Conservation (phyloP, 768 basidiomycete species). For the Postia placenta region DNA sequence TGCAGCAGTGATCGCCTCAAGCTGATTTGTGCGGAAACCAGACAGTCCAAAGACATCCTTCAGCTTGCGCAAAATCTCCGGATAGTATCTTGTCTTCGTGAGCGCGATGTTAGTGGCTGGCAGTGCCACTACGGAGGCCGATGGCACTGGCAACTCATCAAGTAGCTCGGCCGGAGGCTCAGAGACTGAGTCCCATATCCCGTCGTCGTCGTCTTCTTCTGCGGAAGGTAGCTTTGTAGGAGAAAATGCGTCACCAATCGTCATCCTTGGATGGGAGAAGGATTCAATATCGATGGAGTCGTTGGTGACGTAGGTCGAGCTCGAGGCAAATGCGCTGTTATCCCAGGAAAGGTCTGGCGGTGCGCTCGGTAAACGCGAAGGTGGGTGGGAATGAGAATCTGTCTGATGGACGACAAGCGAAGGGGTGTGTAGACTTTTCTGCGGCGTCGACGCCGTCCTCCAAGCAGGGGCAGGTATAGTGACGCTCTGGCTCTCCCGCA, state of each 20-base stretch:
- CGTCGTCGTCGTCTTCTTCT: background rate
- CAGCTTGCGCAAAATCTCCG: slow-evolving; percentile 41
- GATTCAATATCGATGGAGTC: background rate
- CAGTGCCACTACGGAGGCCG: background rate
- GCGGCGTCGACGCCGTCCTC: background rate
- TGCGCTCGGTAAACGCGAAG: background rate
- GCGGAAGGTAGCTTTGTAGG: background rate
- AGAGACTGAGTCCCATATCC: background rate
- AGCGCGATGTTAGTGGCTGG: background rate
- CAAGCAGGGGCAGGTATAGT: background rate
- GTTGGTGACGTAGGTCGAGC: background rate
- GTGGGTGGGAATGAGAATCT: background rate
- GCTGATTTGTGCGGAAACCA: slow-evolving; percentile 75
- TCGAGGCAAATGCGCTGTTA: background rate
- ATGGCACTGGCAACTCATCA: background rate
- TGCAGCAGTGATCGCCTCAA: slow-evolving; percentile 78
- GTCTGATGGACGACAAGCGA: too few relatives aligned
- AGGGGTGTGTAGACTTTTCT: background rate
- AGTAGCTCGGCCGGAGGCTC: background rate
- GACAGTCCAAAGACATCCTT: slow-evolving; percentile 55
- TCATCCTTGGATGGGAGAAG: background rate
- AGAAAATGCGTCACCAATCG: background rate
- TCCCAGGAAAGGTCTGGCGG: background rate
- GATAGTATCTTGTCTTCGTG: slow-evolving; percentile 8
- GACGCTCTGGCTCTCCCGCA: slow-evolving; percentile 5